A percentile compares a stretch with the other conserved stretches of the same genome.
Evolutionary conservation across 2,329 filamentous ascomycete genomes (phyloP).

Genomic region (Pseudogymnoascus sp.): DNA sequence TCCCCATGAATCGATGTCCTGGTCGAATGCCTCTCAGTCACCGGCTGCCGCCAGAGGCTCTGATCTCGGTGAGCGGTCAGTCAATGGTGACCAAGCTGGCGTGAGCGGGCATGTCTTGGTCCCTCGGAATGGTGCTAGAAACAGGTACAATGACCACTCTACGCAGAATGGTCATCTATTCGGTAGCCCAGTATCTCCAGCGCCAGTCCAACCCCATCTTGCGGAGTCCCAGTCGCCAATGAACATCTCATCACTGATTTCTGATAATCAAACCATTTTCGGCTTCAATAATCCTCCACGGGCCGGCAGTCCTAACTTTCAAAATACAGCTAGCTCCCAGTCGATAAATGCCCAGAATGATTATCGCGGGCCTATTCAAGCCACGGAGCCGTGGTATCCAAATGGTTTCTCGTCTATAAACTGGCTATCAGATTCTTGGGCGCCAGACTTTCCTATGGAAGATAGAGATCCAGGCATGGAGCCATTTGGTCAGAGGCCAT

Average conservation of each 20-base stretch:
- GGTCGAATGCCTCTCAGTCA: slow-evolving; percentile 1
- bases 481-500: background rate
- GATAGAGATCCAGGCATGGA: background rate
- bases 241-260: background rate
- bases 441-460: slow-evolving; percentile 16
- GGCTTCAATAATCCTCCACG: background rate
- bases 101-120: background rate
- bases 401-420: slow-evolving; percentile 21
- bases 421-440: slow-evolving; percentile 24
- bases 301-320: background rate
- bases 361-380: background rate
- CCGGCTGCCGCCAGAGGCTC: background rate
- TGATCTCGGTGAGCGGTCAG: background rate
- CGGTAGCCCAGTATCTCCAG: background rate
- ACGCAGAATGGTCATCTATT: background rate
- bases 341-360: background rate
- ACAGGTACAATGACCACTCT: background rate
- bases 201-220: background rate
- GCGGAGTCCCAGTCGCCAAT: slow-evolving; percentile 10
- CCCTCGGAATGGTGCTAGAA: background rate
- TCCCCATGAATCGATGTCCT: slow-evolving; percentile 13
- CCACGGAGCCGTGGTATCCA: slow-evolving; percentile 16
- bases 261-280: background rate
- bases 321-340: background rate
- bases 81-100: background rate